These are phyloP conservation scores for Penicillium crustosum DNA, from an alignment of 2,329 filamentous ascomycete species.

Conservation along the genomic window DNA sequence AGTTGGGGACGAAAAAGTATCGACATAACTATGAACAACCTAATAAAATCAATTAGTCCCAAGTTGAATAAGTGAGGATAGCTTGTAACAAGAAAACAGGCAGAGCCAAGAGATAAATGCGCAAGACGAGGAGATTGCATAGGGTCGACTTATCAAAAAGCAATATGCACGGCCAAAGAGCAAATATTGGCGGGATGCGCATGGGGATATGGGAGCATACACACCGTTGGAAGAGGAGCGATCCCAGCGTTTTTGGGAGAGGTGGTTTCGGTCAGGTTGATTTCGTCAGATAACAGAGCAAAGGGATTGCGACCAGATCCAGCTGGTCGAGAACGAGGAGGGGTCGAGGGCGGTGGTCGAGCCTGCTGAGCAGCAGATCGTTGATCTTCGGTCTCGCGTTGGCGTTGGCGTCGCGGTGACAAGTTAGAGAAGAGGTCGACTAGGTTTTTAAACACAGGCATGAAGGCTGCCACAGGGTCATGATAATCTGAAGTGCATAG, in stretches of 20 bases:
- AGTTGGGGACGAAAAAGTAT: slow-evolving; percentile 8
- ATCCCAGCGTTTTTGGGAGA: background rate
- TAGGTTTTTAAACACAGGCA: slow-evolving; percentile 19
- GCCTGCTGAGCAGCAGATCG: slow-evolving; percentile 8
- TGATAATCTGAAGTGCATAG: slow-evolving; percentile 7
- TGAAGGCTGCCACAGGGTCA: slow-evolving; percentile 12
- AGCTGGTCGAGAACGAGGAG: slow-evolving; percentile 6
- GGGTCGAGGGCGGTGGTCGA: slow-evolving; percentile 8
- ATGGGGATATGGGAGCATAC: slow-evolving; percentile 6
- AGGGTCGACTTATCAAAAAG: background rate
- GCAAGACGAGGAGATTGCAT: too few species aligned
- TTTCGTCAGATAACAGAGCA: background rate
- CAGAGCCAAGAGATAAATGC: background rate
- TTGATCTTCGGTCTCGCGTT: slow-evolving; percentile 15
- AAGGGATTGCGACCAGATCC: background rate
- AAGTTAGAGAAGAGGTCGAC: slow-evolving; percentile 17
- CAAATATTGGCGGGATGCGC: background rate
- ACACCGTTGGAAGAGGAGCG: slow-evolving; percentile 11
- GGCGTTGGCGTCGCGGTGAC: slow-evolving; percentile 21
- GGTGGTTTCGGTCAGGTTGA: background rate
- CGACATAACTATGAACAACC: slow-evolving; percentile 23
- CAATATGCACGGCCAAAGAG: background rate
- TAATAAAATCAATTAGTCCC: slow-evolving; percentile 11
- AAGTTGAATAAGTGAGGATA: background rate
- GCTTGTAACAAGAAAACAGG: background rate